Conservation (phyloP, 179 eudicot genomes). For the Beta corolliflora region DNA sequence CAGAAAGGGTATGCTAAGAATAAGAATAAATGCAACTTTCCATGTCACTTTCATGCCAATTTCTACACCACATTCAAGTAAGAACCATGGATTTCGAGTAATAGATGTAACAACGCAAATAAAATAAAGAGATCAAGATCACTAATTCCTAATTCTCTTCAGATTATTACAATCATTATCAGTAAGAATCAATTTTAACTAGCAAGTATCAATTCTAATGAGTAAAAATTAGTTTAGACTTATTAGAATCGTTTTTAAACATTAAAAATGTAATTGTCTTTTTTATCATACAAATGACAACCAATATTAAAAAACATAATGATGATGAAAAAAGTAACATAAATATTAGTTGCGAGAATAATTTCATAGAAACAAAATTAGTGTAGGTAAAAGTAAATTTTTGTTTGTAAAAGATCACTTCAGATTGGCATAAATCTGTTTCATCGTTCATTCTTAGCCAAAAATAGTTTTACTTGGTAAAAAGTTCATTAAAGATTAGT, state of each 20-base stretch:
- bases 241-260: background rate
- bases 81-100: background rate
- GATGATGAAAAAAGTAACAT: background rate
- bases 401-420: too few relatives aligned
- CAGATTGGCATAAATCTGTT: too few relatives aligned
- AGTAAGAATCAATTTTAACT: background rate
- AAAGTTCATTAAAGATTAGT: background rate
- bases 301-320: too few relatives aligned
- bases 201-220: background rate
- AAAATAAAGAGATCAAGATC: background rate
- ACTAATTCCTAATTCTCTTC: background rate
- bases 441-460: background rate
- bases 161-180: background rate
- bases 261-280: background rate
- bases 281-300: too few relatives aligned
- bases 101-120: background rate
- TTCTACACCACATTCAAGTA: background rate
- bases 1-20: too few relatives aligned
- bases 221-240: background rate
- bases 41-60: too few relatives aligned
- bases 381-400: too few relatives aligned
- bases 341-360: background rate
- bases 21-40: too few relatives aligned
- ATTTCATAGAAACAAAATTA: background rate
- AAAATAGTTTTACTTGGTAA: too few relatives aligned